These are phyloP conservation scores for Pythium monospermum DNA, from an alignment of 352 stramenopile species.

Conservation along the genomic window DNA sequence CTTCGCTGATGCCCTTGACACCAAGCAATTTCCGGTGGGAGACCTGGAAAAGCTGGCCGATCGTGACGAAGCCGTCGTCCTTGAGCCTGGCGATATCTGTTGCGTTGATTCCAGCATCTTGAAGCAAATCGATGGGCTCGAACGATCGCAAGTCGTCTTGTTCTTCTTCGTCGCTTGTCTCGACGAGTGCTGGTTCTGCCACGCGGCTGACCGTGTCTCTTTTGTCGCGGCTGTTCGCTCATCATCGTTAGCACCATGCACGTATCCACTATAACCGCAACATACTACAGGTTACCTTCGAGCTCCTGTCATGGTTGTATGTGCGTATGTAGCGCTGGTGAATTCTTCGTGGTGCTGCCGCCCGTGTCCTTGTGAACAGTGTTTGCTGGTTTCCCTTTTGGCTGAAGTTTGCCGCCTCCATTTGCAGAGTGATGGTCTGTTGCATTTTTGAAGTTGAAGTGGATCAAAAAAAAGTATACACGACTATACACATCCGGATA, in stretches of 20 bases:
- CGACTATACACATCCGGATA: conserved; percentile 19
- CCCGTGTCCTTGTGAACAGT: conserved; percentile 6
- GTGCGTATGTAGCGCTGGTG: background rate
- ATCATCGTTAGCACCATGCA: background rate
- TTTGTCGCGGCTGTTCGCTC: conserved; percentile 12
- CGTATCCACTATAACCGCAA: background rate
- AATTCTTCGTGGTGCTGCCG: conserved; percentile 6
- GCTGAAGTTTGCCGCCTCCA: background rate
- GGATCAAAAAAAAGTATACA: too few species aligned
- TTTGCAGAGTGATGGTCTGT: conserved; percentile 20
- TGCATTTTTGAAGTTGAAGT: conserved; percentile 20
- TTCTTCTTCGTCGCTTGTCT: conserved; percentile 38
- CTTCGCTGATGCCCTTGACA: conserved; percentile 88
- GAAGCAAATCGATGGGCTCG: conserved; percentile 66
- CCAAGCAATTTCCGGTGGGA: conserved; percentile 55
- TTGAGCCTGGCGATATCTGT: conserved; percentile 78
- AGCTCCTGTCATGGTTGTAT: conserved; percentile 12
- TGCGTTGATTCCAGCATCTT: conserved; percentile 70
- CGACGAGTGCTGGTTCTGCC: conserved; percentile 22
- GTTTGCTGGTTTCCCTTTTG: conserved; percentile 1
- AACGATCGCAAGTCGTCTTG: conserved; percentile 57
- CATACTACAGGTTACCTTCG: conserved; percentile 13
- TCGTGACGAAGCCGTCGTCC: conserved; percentile 71
- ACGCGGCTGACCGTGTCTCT: conserved; percentile 21
- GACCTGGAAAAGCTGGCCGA: conserved; percentile 79